Conservation (phyloP, 352 stramenopile genomes). For the Phytopythium cucurbitacearum region DNA sequence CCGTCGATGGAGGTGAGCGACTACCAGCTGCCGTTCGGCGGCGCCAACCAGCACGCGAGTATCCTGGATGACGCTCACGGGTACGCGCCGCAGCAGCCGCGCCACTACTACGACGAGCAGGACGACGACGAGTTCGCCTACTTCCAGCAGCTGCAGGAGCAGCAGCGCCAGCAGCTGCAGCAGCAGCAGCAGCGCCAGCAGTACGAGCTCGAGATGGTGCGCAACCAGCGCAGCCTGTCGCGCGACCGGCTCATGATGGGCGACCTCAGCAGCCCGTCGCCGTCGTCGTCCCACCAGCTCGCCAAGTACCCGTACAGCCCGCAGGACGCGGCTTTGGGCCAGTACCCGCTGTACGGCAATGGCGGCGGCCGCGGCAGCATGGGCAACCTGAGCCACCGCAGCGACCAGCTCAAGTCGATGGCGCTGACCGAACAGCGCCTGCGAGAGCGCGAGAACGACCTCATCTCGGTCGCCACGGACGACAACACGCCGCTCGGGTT, state of each 20-base stretch:
- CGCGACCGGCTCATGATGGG: slow-evolving; percentile 17
- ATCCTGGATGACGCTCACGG: slow-evolving; percentile 19
- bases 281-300: slow-evolving; percentile 13
- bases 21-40: slow-evolving; percentile 33
- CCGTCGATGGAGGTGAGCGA: slow-evolving; percentile 29
- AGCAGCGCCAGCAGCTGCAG: slow-evolving; percentile 8
- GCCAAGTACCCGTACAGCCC: slow-evolving; percentile 7
- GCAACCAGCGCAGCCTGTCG: slow-evolving; percentile 22
- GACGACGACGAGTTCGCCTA: slow-evolving; percentile 17
- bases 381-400: slow-evolving; percentile 15
- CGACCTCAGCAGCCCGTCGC: slow-evolving; percentile 8
- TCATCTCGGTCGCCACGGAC: slow-evolving; percentile 52
- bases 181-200: slow-evolving; percentile 23
- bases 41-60: slow-evolving; percentile 30
- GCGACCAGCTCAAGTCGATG: slow-evolving; percentile 49
- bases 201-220: slow-evolving; percentile 27
- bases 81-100: slow-evolving; percentile 24
- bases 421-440: slow-evolving; percentile 54
- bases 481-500: slow-evolving; percentile 26
- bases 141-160: slow-evolving; percentile 8
- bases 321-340: slow-evolving; percentile 8
- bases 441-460: slow-evolving; percentile 56
- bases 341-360: slow-evolving; percentile 17
- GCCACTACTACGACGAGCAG: slow-evolving; percentile 26
- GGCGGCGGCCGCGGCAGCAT: slow-evolving; percentile 8